These are phyloP conservation scores for Solanum sejunctum DNA, from an alignment of 257 asterid species.

Conservation along the genomic window DNA sequence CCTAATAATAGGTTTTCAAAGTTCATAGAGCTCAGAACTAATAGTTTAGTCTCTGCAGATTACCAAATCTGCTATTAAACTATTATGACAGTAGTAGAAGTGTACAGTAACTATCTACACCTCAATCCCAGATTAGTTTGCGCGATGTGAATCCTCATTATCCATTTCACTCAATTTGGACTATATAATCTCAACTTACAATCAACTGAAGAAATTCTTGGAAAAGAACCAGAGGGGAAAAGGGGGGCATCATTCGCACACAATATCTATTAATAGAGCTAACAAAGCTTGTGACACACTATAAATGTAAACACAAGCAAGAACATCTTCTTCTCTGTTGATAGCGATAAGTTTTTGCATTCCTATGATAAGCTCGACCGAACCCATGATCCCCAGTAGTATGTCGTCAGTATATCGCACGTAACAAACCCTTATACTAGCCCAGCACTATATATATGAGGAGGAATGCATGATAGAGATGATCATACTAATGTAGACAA, in stretches of 20 bases:
- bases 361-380: too few species aligned
- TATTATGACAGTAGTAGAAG: neutral
- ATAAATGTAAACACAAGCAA: neutral
- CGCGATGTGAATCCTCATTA: neutral
- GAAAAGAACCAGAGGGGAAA: neutral
- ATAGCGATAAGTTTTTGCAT: too few species aligned
- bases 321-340: neutral
- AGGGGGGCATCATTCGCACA: neutral
- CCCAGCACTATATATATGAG: neutral
- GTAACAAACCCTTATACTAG: neutral
- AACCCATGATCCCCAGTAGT: too few species aligned
- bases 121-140: neutral
- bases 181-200: neutral
- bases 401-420: too few species aligned
- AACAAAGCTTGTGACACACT: neutral
- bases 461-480: neutral
- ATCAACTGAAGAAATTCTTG: neutral
- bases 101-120: neutral
- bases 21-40: neutral
- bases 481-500: neutral
- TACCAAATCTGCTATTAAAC: neutral
- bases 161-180: neutral
- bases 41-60: neutral
- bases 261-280: neutral
- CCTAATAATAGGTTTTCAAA: neutral